These are phyloP conservation scores for Nemania diffusa DNA, from an alignment of 2,329 filamentous ascomycete genomes.

Conservation along the genomic window DNA sequence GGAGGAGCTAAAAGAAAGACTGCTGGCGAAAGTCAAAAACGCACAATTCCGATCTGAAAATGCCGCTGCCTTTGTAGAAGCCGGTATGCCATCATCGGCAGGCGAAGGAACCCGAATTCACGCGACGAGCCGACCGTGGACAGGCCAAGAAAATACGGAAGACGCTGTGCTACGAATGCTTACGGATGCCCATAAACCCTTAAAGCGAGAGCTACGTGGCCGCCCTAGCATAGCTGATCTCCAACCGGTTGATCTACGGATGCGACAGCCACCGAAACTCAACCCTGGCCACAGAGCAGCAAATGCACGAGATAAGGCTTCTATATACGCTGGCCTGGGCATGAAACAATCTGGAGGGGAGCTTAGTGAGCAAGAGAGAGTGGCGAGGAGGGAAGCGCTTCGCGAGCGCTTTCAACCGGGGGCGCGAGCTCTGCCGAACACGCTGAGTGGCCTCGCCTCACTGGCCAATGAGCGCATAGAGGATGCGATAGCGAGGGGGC, in stretches of 20 bases:
- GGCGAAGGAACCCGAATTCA: slow-evolving; percentile 74
- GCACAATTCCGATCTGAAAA: slow-evolving; percentile 65
- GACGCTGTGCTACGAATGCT: slow-evolving; percentile 88
- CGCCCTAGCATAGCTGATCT: slow-evolving; percentile 56
- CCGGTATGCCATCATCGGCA: slow-evolving; percentile 64
- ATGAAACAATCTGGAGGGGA: slow-evolving; percentile 61
- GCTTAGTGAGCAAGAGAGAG: slow-evolving; percentile 76
- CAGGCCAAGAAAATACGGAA: slow-evolving; percentile 76
- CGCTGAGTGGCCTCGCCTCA: slow-evolving; percentile 80
- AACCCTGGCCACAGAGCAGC: slow-evolving; percentile 61
- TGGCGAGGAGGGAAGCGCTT: slow-evolving; percentile 76
- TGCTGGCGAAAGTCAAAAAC: slow-evolving; percentile 66
- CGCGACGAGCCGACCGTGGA: slow-evolving; percentile 78
- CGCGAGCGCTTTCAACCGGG: slow-evolving; percentile 82
- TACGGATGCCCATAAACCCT: slow-evolving; percentile 79
- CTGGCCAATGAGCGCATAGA: slow-evolving; percentile 92
- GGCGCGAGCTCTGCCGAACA: slow-evolving; percentile 77
- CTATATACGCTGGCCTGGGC: slow-evolving; percentile 61
- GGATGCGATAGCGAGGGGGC: slow-evolving; percentile 89
- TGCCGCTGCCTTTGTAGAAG: slow-evolving; percentile 60
- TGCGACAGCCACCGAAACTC: slow-evolving; percentile 54
- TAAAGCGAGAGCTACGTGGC: slow-evolving; percentile 62
- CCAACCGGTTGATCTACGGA: slow-evolving; percentile 63
- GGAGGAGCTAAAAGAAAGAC: slow-evolving; percentile 67
- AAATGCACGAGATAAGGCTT: slow-evolving; percentile 66